These are phyloP conservation scores for Penicillium malachiteum DNA, from an alignment of 495 filamentous ascomycete genomes.

Conservation along the genomic window DNA sequence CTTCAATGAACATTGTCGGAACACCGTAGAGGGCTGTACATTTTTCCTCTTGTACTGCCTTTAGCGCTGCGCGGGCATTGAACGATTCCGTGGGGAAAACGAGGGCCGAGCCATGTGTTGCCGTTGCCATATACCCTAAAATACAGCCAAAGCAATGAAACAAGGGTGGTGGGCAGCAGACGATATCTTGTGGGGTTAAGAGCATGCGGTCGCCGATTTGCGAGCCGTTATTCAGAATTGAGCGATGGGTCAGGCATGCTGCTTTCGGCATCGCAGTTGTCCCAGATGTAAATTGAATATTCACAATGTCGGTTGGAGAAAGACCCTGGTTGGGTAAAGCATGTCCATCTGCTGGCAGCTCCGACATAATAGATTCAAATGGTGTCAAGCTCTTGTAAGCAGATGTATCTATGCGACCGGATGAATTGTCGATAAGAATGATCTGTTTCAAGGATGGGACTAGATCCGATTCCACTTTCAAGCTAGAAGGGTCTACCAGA, in stretches of 20 bases:
- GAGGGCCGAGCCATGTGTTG: slow-evolving; percentile 80
- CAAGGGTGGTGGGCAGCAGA: slow-evolving; percentile 84
- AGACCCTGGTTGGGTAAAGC: slow-evolving; percentile 48
- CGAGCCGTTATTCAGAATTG: slow-evolving; percentile 86
- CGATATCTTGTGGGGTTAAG: slow-evolving; percentile 65
- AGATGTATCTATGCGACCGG: slow-evolving; percentile 52
- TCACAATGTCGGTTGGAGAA: slow-evolving; percentile 70
- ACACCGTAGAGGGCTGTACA: slow-evolving; percentile 92
- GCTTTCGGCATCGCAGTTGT: slow-evolving; percentile 91
- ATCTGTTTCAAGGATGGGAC: slow-evolving; percentile 71
- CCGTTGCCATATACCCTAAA: slow-evolving; percentile 91
- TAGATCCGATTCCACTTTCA: slow-evolving; percentile 57
- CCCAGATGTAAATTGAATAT: slow-evolving; percentile 96
- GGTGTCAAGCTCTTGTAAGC: slow-evolving; percentile 49
- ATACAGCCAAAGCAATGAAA: slow-evolving; percentile 95
- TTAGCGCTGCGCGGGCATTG: slow-evolving; percentile 69
- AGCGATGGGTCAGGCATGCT: slow-evolving; percentile 78
- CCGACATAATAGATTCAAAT: slow-evolving; percentile 47
- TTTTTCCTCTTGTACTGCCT: slow-evolving; percentile 68
- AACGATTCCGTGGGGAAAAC: slow-evolving; percentile 89
- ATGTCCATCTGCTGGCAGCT: slow-evolving; percentile 49
- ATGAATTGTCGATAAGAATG: slow-evolving; percentile 79
- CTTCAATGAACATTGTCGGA: slow-evolving; percentile 93
- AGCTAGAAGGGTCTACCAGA: slow-evolving; percentile 56
- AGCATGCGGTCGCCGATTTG: slow-evolving; percentile 83